Evolutionary conservation across 2,329 filamentous ascomycete species (phyloP), one percentile per base, ranked within the genome.

Genomic region (Microcyclosporella mali): DNA sequence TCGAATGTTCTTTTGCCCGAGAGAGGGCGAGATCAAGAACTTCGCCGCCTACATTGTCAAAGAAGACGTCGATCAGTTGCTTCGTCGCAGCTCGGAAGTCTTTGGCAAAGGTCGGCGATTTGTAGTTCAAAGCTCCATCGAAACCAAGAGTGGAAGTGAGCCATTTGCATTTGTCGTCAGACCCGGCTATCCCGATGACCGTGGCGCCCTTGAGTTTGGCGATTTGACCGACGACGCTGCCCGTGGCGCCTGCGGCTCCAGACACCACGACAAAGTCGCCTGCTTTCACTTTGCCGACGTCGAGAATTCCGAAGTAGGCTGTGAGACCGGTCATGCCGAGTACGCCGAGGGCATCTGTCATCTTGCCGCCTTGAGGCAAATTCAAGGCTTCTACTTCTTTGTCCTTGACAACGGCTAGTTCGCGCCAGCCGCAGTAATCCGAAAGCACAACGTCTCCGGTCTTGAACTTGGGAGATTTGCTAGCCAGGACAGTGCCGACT

Each of bases 211-310:
- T 79, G 40, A 87, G 42, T 70, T 86, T 88, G 14, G 84, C 83
- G 52, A 89, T 86, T 66, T 90, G 85, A 0, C 83, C 84, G 0
- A 79, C 85, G 1, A 89, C 77, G 57, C 77, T 83, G 1, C 85
- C 85, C 0, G 85, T 89, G 0, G 85, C 85, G 2, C 85, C 85
- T 0, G 85, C 85, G 1, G 85, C 85, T 6, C 84, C 85, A 7
- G 79, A 84, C 0, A 90, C 82, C 6, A 89, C 83, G 1, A 90
- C 84, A 3, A 83, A 80, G 51, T 89, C 83, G 3, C 84, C 84
- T 1, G 74, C 63, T 62, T 82, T 79, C 31, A 83, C 77, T 42
- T 82, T 68, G 2, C 78, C 85, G 34, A 89, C 76, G 42, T 84
- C 75, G 21, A 77, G 63, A 60, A 89, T 77, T 15, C 85, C 85